These are phyloP conservation scores for Myxozyma neotropica DNA, from an alignment of 805 yeast species.

Conservation along the genomic window DNA sequence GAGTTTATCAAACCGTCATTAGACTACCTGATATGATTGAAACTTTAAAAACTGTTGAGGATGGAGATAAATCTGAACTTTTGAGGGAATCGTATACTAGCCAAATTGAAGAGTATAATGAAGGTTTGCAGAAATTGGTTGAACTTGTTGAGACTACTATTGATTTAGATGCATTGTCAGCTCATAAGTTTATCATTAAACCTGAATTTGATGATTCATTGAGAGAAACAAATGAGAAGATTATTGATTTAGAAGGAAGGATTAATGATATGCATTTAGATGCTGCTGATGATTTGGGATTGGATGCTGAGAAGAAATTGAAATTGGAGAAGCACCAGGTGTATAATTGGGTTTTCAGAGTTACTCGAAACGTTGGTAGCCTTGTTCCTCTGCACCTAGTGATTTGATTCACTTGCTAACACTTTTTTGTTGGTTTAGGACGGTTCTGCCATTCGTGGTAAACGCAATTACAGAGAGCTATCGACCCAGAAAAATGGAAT, in stretches of 20 bases:
- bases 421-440: slow-evolving; percentile 54
- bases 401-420: too few relatives aligned
- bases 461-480: slow-evolving; percentile 66
- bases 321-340: slow-evolving; percentile 84
- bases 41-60: slow-evolving; percentile 50
- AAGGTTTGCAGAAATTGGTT: slow-evolving; percentile 65
- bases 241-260: slow-evolving; percentile 56
- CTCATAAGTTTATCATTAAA: slow-evolving; percentile 80
- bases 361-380: slow-evolving; percentile 59
- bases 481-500: slow-evolving; percentile 96
- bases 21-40: slow-evolving; percentile 69
- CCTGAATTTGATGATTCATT: slow-evolving; percentile 88
- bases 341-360: slow-evolving; percentile 93
- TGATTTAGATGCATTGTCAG: slow-evolving; percentile 78
- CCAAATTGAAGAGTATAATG: slow-evolving; percentile 55
- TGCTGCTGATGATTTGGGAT: slow-evolving; percentile 71
- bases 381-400: slow-evolving; percentile 34
- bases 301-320: slow-evolving; percentile 85
- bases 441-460: slow-evolving; percentile 68
- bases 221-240: slow-evolving; percentile 57
- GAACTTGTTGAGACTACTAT: slow-evolving; percentile 91
- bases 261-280: slow-evolving; percentile 63
- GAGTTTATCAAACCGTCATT: slow-evolving; percentile 78
- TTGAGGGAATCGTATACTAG: slow-evolving; percentile 57
- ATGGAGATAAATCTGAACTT: slow-evolving; percentile 42